Conservation (phyloP, 164 flowering plant species). For the Tetracentron sinense region DNA sequence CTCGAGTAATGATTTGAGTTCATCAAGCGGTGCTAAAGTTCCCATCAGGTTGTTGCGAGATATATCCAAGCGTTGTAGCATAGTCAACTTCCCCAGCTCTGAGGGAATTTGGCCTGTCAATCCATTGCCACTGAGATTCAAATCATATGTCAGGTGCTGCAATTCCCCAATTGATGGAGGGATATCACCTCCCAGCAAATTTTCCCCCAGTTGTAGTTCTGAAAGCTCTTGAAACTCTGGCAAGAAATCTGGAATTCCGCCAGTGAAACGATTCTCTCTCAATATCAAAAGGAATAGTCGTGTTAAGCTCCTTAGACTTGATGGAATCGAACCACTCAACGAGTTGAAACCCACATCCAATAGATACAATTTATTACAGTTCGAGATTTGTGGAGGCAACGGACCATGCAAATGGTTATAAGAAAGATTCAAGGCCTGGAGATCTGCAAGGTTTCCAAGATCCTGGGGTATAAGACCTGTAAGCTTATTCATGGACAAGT, state of each 20-base stretch:
- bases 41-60: constrained; percentile 54
- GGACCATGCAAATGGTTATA: constrained; percentile 38
- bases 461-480: constrained; percentile 41
- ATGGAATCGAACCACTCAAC: constrained; percentile 46
- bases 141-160: constrained; percentile 24
- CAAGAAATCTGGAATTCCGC: constrained; percentile 43
- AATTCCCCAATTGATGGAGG: constrained; percentile 35
- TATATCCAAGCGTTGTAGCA: constrained; percentile 37
- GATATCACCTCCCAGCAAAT: constrained; percentile 40
- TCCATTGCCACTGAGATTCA: constrained; percentile 46
- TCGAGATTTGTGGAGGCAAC: constrained; percentile 40
- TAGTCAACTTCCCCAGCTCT: constrained; percentile 26
- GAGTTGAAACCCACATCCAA: constrained; percentile 45
- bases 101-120: constrained; percentile 40
- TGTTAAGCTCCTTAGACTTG: constrained; percentile 31
- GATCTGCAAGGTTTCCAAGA: constrained; percentile 34
- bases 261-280: constrained; percentile 40
- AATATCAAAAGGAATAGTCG: constrained; percentile 30
- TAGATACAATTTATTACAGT: constrained; percentile 25
- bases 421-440: constrained; percentile 33
- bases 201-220: constrained; percentile 47
- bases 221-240: constrained; percentile 31
- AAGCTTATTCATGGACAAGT: constrained; percentile 41
- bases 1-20: constrained; percentile 17
- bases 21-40: constrained; percentile 23